These are phyloP conservation scores for Setaria viridis DNA, from an alignment of 202 grass and related monocot species.

Conservation along the genomic window DNA sequence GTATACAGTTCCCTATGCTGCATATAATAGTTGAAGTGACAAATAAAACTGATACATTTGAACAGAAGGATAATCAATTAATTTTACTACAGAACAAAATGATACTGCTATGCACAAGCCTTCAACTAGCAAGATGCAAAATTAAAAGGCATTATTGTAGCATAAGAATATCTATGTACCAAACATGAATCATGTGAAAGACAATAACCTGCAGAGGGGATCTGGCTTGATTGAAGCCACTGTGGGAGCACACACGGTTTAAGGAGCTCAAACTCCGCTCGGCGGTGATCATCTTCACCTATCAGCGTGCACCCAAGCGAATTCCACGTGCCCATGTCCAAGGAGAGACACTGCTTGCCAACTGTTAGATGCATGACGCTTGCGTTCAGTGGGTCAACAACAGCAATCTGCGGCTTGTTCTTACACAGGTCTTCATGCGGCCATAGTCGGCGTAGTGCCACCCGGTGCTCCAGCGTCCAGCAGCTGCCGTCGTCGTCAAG, in stretches of 20 bases:
- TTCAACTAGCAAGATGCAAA: neutral
- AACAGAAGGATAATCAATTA: neutral
- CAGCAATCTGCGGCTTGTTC: neutral
- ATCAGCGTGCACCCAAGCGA: neutral
- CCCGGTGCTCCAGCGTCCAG: slow-evolving; percentile 40
- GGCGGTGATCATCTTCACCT: neutral
- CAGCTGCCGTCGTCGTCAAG: slow-evolving; percentile 7
- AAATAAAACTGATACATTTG: neutral
- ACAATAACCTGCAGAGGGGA: slow-evolving; percentile 27
- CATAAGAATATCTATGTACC: neutral
- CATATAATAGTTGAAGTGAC: neutral
- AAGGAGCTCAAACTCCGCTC: neutral
- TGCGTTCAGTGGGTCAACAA: slow-evolving; percentile 23
- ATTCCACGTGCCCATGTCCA: slow-evolving; percentile 18
- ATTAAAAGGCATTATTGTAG: neutral
- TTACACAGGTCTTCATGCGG: neutral
- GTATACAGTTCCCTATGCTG: neutral
- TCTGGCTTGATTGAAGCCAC: slow-evolving; percentile 22
- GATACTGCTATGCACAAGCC: neutral
- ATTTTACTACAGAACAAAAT: neutral
- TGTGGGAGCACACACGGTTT: slow-evolving; percentile 18
- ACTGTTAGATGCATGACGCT: slow-evolving; percentile 7
- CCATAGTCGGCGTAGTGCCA: neutral
- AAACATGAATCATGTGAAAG: neutral
- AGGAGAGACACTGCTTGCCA: neutral